Evolutionary conservation across 2,329 filamentous ascomycete species (phyloP), one percentile per base, ranked within the genome.

Genomic region (Calycina herbarum): DNA sequence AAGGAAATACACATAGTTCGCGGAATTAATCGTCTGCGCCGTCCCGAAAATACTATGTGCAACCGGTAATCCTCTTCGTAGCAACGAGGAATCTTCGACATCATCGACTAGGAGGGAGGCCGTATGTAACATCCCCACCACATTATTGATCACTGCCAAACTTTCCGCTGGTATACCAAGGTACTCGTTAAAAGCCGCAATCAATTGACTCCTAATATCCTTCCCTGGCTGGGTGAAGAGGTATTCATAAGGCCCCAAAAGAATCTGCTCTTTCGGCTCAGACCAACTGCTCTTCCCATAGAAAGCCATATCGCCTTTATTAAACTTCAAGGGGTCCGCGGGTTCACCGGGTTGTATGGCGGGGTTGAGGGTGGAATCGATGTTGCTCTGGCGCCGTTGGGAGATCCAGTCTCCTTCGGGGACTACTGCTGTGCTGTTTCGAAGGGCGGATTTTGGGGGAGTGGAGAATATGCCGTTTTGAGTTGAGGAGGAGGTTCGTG

Each of bases 1-100:
- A 71, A 84, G 82, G 76, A 96, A 95, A 81, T 95, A 96, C 66
- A 94, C 86, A 78, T 96, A 96, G 79, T 96, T 96, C 69, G 92
- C 92, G 60, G 89, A 90, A 78, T 96, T 96, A 79, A 96, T 95
- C 56, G 92, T 95, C 78, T 96, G 93, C 5, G 93, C 88, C 3
- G 90, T 88, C 68, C 93, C 93, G 74, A 94, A 96, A 72, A 96
- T 93, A 76, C 82, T 86, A 79, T 96, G 91, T 2, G 93, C 91
- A 24, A 94, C 92, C 13, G 93, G 93, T 48, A 92, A 83, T 54
- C 93, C 92, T 51, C 93, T 86, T 51, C 93, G 89, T 33, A 96
- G 83, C 68, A 87, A 79, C 1, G 90, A 93, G 54, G 85, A 88
- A 79, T 96, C 93, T 80, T 96, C 91, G 6, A 96, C 92, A 77